Conservation (phyloP, 108 stramenopile species). For the Skeletonema tropicum region DNA sequence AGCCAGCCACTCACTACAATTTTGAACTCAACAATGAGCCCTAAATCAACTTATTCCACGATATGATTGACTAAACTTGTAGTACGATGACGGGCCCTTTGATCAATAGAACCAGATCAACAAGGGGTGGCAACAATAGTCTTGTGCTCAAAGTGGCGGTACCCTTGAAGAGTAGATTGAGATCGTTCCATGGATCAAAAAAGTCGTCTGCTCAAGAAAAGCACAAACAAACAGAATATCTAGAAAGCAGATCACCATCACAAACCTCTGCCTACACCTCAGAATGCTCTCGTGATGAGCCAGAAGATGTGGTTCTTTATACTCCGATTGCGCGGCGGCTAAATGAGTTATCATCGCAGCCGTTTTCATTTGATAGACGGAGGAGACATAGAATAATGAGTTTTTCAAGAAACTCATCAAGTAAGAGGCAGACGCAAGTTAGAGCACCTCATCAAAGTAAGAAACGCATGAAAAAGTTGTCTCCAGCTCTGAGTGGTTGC, state of each 20-base stretch:
- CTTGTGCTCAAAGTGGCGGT: neutral
- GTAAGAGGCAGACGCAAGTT: neutral
- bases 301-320: neutral
- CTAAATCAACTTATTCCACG: too few relatives aligned
- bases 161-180: neutral
- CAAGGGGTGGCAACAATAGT: neutral
- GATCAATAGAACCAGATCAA: neutral
- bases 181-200: neutral
- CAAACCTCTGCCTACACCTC: too few relatives aligned
- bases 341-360: neutral
- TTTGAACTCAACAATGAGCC: too few relatives aligned
- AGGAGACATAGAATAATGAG: neutral
- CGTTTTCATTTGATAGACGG: neutral
- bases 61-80: neutral
- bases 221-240: neutral
- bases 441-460: neutral
- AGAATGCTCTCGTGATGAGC: neutral
- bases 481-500: neutral
- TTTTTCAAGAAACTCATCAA: constrained; percentile 4
- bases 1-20: too few relatives aligned
- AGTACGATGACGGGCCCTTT: neutral
- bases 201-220: neutral
- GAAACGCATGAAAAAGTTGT: neutral
- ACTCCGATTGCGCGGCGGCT: neutral
- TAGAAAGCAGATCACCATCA: neutral